These are phyloP conservation scores for Gonapodya sp. DNA, from an alignment of 192 early-diverging fungal genomes.

Conservation along the genomic window DNA sequence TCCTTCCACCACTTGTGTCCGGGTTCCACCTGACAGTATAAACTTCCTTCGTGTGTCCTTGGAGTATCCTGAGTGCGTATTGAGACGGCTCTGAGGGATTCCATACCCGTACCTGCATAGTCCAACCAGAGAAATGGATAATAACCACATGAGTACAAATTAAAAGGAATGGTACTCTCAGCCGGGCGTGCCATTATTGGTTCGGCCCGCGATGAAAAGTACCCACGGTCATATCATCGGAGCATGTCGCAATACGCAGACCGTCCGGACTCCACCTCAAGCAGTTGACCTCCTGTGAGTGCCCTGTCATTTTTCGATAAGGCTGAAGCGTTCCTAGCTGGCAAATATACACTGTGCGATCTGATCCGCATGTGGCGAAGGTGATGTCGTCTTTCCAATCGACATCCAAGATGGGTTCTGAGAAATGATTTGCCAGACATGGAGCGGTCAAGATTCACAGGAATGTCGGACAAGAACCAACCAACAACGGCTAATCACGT, in stretches of 20 bases:
- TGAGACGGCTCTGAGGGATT: not conserved
- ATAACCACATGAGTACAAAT: not conserved
- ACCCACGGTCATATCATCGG: slow-evolving; percentile 59
- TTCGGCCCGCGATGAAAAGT: too few species aligned
- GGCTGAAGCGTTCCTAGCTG: slow-evolving; percentile 58
- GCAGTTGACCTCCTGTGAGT: slow-evolving; percentile 71
- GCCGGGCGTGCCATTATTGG: too few species aligned
- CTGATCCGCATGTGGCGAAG: slow-evolving; percentile 79
- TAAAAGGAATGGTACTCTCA: too few species aligned
- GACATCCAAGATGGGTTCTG: slow-evolving; percentile 64
- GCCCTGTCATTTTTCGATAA: slow-evolving; percentile 61
- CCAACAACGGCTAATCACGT: slow-evolving; percentile 36
- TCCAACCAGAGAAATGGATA: slow-evolving; percentile 57
- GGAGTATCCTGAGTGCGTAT: slow-evolving; percentile 21
- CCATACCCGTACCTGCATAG: slow-evolving; percentile 33
- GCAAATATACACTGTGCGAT: slow-evolving; percentile 73
- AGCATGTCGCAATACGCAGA: slow-evolving; percentile 60
- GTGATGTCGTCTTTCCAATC: slow-evolving; percentile 90
- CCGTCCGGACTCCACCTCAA: slow-evolving; percentile 64
- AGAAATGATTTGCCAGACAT: slow-evolving; percentile 15
- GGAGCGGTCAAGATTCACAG: too few species aligned
- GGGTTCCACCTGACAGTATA: slow-evolving; percentile 80
- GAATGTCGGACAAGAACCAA: too few species aligned
- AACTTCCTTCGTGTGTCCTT: slow-evolving; percentile 65
- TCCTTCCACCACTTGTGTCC: not conserved